A percentile compares a stretch with the other conserved stretches of the same genome.
Conservation (phyloP, 2,329 filamentous ascomycete genomes). For the Zymoseptoria pseudotritici region DNA sequence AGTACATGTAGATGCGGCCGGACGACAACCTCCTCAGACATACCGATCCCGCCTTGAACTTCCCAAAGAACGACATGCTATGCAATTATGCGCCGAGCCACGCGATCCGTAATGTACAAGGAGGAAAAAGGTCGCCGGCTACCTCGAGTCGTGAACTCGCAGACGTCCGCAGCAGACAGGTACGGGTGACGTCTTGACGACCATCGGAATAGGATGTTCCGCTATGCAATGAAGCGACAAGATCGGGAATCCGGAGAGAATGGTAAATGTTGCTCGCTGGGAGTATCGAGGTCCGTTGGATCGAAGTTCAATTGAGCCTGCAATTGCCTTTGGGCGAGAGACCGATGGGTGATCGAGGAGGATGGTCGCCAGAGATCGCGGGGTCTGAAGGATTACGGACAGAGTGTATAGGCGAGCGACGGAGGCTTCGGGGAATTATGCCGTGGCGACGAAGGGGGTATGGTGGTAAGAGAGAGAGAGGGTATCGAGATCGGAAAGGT, state of each 20-base stretch:
- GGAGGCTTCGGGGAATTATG: background rate
- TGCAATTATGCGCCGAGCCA: background rate
- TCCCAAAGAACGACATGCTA: conserved; percentile 48
- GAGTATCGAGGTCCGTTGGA: background rate
- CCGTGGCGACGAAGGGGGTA: background rate
- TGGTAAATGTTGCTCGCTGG: background rate
- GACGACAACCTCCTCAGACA: conserved; percentile 21
- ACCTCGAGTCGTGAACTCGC: background rate
- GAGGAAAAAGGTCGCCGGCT: background rate
- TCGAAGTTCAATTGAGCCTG: background rate
- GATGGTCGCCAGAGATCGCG: background rate
- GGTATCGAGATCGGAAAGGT: background rate
- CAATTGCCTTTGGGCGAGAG: background rate
- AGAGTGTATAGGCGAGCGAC: background rate
- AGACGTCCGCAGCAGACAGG: background rate
- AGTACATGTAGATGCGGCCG: conserved; percentile 1
- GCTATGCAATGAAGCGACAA: background rate
- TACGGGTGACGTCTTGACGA: background rate
- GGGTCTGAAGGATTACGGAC: background rate
- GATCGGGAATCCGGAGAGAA: background rate
- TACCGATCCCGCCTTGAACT: conserved; percentile 45
- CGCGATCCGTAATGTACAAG: background rate
- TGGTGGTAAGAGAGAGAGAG: background rate
- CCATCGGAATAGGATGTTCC: background rate
- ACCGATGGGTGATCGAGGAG: background rate